phyloP scores from a whole-genome alignment of 345 rosid genomes.

The Erodium maritimum region DNA sequence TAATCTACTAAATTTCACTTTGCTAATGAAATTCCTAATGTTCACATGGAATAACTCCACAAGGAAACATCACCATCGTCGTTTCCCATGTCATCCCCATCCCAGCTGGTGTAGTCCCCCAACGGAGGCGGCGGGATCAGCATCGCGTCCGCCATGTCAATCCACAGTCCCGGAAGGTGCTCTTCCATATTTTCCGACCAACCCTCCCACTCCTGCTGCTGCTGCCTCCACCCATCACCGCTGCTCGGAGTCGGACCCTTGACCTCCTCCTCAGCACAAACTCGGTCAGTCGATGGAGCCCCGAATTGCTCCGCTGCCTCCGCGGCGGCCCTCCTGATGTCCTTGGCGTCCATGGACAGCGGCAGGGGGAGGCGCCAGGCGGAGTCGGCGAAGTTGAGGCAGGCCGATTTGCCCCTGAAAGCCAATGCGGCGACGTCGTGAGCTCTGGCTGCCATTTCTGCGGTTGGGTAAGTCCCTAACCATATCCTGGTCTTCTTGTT shows the following conservation, averaged over 20 bases:
- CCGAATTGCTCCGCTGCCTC: too few relatives aligned
- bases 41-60: too few relatives aligned
- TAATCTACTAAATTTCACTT: too few relatives aligned
- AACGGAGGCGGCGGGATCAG: slow-evolving; percentile 48
- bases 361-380: slow-evolving; percentile 48
- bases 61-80: neutral
- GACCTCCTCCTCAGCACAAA: too few relatives aligned
- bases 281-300: too few relatives aligned
- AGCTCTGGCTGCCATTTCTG: slow-evolving; percentile 74
- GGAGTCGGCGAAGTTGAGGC: slow-evolving; percentile 68
- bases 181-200: too few relatives aligned
- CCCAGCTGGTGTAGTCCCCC: slow-evolving; percentile 3
- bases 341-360: slow-evolving; percentile 16
- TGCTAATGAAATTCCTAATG: too few relatives aligned
- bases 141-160: slow-evolving; percentile 45
- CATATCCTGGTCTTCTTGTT: slow-evolving; percentile 49
- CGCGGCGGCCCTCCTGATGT: slow-evolving; percentile 4
- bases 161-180: too few relatives aligned
- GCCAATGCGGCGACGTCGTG: slow-evolving; percentile 71
- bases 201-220: too few relatives aligned
- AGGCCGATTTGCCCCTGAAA: slow-evolving; percentile 47
- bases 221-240: slow-evolving; percentile 8
- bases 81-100: slow-evolving; percentile 9
- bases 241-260: too few relatives aligned
- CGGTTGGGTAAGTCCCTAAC: slow-evolving; percentile 66